Evolutionary conservation across 352 stramenopile species (phyloP).

Genomic region (Thraustochytrium aureum): DNA sequence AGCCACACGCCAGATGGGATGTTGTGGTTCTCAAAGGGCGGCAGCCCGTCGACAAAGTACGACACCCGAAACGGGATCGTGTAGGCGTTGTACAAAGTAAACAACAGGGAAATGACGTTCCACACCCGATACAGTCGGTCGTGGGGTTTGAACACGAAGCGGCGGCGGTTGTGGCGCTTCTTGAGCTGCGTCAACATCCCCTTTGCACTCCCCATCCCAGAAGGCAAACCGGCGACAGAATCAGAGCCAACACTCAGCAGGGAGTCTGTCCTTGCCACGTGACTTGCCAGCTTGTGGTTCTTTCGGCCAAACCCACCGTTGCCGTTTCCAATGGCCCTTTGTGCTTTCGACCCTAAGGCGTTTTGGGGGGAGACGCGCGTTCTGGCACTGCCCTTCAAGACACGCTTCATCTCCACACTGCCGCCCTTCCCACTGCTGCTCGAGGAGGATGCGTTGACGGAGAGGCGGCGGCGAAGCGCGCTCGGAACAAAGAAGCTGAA

Average conservation of each 20-base stretch:
- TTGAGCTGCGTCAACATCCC: background rate
- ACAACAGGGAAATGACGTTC: constrained; percentile 58
- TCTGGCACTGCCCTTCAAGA: background rate
- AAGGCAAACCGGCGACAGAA: too few relatives aligned
- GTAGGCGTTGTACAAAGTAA: constrained; percentile 61
- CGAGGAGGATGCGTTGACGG: background rate
- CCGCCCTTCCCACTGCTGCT: background rate
- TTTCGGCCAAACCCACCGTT: background rate
- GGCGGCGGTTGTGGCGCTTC: background rate
- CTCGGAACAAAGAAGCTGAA: constrained; percentile 7
- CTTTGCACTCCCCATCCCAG: too few relatives aligned
- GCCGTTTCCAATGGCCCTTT: too few relatives aligned
- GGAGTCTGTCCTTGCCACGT: background rate
- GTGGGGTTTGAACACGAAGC: constrained; percentile 58
- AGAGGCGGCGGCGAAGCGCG: background rate
- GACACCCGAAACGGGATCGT: constrained; percentile 59
- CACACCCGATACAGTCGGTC: constrained; percentile 60
- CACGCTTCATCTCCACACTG: too few relatives aligned
- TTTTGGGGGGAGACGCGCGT: background rate
- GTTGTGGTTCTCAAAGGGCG: constrained; percentile 23
- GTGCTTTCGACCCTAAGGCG: too few relatives aligned
- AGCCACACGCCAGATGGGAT: constrained; percentile 30
- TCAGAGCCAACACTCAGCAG: background rate
- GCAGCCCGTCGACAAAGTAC: constrained; percentile 55
- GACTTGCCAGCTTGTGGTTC: background rate